Evolutionary conservation across 2,329 filamentous ascomycete genomes (phyloP), one percentile per base, ranked within the genome.

Genomic region (Didymella exigua): DNA sequence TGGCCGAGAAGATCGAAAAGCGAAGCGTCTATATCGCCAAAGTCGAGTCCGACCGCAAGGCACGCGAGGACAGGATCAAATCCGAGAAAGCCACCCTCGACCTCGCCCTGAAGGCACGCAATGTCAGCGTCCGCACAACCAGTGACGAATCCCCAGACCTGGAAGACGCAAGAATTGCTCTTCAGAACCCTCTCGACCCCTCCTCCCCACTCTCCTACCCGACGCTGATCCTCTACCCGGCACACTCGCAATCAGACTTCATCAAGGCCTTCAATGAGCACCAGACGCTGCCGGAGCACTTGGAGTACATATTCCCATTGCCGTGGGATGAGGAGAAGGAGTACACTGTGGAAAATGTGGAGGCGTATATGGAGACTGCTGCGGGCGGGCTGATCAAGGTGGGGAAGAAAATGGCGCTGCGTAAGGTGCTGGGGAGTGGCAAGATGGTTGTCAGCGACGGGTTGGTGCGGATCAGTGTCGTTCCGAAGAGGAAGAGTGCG

Each of bases 401-500:
- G 19, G 93, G 95, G 42, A 93, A 90, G 83, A 95, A 93, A 71
- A 82, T 95, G 60, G 80, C 85, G 18, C 74, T 98, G 63, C 75
- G 91, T 45, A 90, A 91, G 78, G 84, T 93, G 26, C 76, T 98
- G 59, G 81, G 81, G 8, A 85, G 85, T 8, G 91, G 90, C 6
- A 92, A 89, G 69, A 86, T 96, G 6, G 93, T 96, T 77, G 82
- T 99, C 9, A 86, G 96, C 41, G 93, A 99, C 76, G 89, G 91
- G 26, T 77, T 98, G 59, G 84, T 98, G 21, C 86, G 81, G 70
- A 86, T 99, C 26, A 92, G 90, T 70, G 86, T 98, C 1, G 82
- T 99, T 61, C 93, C 93, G 0, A 88, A 84, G 67, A 76, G 74
- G 3, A 86, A 85, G 75, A 87, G 89, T 1, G 82, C 82, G 8